Evolutionary conservation across 306 rosid species (phyloP).

Genomic region (Prunus mira): DNA sequence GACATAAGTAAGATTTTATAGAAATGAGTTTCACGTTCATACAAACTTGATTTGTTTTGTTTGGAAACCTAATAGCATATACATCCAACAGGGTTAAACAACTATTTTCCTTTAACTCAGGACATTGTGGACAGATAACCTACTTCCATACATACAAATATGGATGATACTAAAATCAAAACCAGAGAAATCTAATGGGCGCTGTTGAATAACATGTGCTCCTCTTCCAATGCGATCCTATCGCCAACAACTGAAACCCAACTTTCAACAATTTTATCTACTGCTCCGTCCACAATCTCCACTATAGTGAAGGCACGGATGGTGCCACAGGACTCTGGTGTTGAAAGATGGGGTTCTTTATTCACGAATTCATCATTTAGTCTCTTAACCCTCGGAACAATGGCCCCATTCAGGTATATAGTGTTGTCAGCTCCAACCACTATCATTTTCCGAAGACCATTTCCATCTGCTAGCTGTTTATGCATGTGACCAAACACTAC

Average conservation of each 20-base stretch:
- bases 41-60: background rate
- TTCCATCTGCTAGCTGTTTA: slow-evolving; percentile 64
- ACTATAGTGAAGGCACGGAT: slow-evolving; percentile 68
- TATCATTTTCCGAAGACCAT: slow-evolving; percentile 77
- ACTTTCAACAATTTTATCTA: slow-evolving; percentile 57
- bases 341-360: slow-evolving; percentile 20
- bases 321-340: slow-evolving; percentile 43
- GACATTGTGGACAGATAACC: background rate
- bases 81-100: background rate
- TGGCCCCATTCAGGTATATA: slow-evolving; percentile 77
- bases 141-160: slow-evolving; percentile 3
- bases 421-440: slow-evolving; percentile 54
- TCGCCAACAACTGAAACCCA: slow-evolving; percentile 77
- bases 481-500: slow-evolving; percentile 95
- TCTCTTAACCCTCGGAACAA: slow-evolving; percentile 71
- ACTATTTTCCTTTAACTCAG: slow-evolving; percentile 7
- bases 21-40: background rate
- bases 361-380: slow-evolving; percentile 23
- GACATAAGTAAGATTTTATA: background rate
- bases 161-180: slow-evolving; percentile 5
- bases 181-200: slow-evolving; percentile 11
- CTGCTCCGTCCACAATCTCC: slow-evolving; percentile 55
- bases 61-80: background rate
- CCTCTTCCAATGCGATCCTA: slow-evolving; percentile 51
- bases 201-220: slow-evolving; percentile 44